Evolutionary conservation across 805 yeast species (phyloP), one percentile per base, ranked within the genome.

Genomic region (Phaffomyces antillensis): DNA sequence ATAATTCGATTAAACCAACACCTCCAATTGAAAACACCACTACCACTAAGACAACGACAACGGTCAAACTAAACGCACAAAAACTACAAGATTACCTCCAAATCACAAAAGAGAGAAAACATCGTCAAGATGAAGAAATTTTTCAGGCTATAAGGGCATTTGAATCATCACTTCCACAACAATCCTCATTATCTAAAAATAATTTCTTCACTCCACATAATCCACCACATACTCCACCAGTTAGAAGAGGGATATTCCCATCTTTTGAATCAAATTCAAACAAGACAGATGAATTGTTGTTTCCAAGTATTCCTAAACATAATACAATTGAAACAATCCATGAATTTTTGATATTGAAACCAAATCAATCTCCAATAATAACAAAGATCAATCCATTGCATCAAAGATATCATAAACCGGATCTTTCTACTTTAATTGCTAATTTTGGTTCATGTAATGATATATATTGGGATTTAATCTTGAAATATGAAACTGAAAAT

Each of bases 91-190:
- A 48, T 0, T 75, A 70, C 42, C 62, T 80, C 33, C 58, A 64
- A 37, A 59, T 64, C 7, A 73, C 79, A 5, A 74, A 75, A 46
- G 56, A 57, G 16, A 61, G 63, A 17, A 66, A 65, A 44, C 70
- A 70, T 20, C 40, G 51, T 17, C 65, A 65, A 30, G 71, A 71
- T 33, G 76, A 75, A 46, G 64, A 65, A 34, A 54, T 65, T 36
- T 76, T 75, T 53, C 68, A 79, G 33, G 73, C 72, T 39, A 55
- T 64, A 34, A 67, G 69, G 36, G 80, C 83, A 0, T 77, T 64
- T 47, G 82, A 77, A 43, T 76, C 78, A 33, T 48, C 48, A 9
- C 39, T 37, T 28, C 48, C 47, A 11, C 53, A 64, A n/a, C 65
- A 71, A 7, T 58, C 72, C 37, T 60, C 76, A 0, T 50, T 77